Conservation (phyloP, 78 protist genomes). For the Diacronema lutheri region DNA sequence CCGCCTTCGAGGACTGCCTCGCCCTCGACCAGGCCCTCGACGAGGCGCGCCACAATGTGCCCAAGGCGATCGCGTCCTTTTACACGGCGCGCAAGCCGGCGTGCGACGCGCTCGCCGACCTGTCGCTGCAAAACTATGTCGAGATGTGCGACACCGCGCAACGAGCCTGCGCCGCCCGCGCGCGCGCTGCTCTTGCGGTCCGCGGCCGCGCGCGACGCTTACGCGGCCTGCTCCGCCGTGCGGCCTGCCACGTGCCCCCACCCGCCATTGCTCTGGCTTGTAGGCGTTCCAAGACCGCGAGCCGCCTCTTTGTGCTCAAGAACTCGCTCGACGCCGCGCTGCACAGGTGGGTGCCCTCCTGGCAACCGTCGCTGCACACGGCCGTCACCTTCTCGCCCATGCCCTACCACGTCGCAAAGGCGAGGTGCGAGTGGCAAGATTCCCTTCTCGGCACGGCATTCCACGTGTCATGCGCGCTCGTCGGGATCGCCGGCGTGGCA, state of each 20-base stretch:
- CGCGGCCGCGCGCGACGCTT: no score
- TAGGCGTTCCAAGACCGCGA: not conserved
- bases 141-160: not conserved
- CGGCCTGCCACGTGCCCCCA: no score
- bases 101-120: not conserved
- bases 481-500: no score
- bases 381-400: no score
- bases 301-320: not conserved
- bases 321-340: not conserved
- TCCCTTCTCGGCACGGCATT: no score
- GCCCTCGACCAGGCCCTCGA: not conserved
- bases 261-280: no score
- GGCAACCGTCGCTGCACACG: not conserved
- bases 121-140: not conserved
- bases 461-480: no score
- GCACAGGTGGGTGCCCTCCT: not conserved
- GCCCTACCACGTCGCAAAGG: no score
- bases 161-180: no score
- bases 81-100: not conserved
- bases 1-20: conserved; percentile 15
- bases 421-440: no score
- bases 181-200: no score
- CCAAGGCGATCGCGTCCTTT: not conserved
- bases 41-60: not conserved
- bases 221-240: no score